phyloP scores from a whole-genome alignment of 257 asterid genomes.

The Fraxinus anomala region DNA sequence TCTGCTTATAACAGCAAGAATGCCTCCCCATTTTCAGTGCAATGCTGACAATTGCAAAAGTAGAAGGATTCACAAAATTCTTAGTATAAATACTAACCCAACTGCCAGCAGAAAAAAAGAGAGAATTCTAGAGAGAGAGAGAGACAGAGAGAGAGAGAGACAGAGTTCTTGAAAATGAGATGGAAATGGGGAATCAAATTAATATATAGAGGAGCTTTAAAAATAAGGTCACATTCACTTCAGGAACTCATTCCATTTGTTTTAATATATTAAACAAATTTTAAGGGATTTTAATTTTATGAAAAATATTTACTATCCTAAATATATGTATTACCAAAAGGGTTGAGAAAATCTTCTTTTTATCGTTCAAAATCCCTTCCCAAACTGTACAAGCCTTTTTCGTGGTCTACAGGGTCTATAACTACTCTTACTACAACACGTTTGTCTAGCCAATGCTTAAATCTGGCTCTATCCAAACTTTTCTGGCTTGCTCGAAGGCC shows the following conservation, averaged over 20 bases:
- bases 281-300: slow-evolving; percentile 12
- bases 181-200: slow-evolving; percentile 50
- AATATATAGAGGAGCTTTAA: slow-evolving; percentile 39
- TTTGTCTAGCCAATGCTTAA: no score
- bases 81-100: background rate
- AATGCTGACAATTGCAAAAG: slow-evolving; percentile 26
- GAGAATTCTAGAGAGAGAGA: background rate
- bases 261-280: slow-evolving; percentile 16
- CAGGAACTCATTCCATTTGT: background rate
- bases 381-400: no score
- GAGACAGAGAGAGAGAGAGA: background rate
- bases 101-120: background rate
- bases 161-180: slow-evolving; percentile 34
- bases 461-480: no score
- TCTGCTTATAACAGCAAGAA: slow-evolving; percentile 89
- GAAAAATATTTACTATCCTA: slow-evolving; percentile 10
- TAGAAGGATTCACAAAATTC: background rate
- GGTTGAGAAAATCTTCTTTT: slow-evolving; percentile 10
- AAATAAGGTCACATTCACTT: slow-evolving; percentile 54
- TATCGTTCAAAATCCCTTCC: no score
- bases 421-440: no score
- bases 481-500: no score
- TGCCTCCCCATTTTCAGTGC: slow-evolving; percentile 76
- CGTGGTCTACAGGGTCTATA: no score
- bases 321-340: slow-evolving; percentile 40